Base-by-base conservation (phyloP, 139 green algal genomes). In the Coccomyxa sp. region DNA sequence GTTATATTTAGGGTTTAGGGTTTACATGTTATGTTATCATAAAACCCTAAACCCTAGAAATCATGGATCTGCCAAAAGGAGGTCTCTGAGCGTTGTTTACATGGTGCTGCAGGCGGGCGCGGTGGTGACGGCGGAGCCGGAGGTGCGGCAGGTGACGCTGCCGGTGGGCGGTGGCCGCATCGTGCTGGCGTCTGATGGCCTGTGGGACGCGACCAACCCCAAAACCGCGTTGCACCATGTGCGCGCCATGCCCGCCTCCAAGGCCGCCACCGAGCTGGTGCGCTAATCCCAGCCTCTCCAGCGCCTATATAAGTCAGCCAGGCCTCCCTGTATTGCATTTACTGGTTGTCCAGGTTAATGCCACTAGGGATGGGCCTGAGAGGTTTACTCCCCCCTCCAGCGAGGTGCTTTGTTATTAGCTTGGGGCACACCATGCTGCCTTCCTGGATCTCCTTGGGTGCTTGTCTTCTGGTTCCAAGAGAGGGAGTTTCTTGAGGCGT, bases 121-220 rank as follows among this genome's bases (percentile, higher is more conserved):
- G 0, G 68, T 79, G 9, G 87, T 92, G 57, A 78, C 57, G 13
- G 82, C 84, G 16, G 86, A 90, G 38, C 93, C 94, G 11, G 92
- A 97, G 84, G 81, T 95, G 11, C 84, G 86, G 57, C 88, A 89
- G 83, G 87, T 97, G 63, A 93, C 88, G 0, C 85, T 98, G 58
- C 95, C 95, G 27, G 77, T 81, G 79, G 84, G 75, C 3, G 95
- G 95, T n/a, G 95, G 80, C 0, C 91, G 95, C 21, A 86, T 98
- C 74, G 91, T 98, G 83, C 91, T 98, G 11, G 95, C 93, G 27
- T 94, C 88, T 38, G 95, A 98, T 85, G 95, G 95, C 12, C 86
- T 98, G 83, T 98, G 95, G 95, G 95, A 98, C 82, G 92, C 91
- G 0, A 79, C 95, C 25, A 83, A 86, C 77, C 85, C 88, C 31